These are phyloP conservation scores for Zea luxurians DNA, from an alignment of 176 grass and related monocot species.

Conservation along the genomic window DNA sequence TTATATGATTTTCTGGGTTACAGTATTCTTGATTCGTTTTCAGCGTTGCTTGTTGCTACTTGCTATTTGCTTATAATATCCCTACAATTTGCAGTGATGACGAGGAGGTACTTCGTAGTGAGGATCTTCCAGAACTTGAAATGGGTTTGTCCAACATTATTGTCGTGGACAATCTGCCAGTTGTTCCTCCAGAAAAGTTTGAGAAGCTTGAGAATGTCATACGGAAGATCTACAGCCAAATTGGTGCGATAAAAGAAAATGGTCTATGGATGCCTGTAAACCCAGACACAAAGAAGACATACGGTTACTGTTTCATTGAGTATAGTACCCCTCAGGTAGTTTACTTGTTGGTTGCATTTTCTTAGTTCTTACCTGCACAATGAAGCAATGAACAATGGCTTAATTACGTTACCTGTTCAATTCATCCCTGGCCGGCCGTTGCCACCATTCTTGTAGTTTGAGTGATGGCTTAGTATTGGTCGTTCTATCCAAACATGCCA, in stretches of 20 bases:
- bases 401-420: constrained; percentile 11
- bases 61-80: neutral
- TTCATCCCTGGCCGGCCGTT: neutral
- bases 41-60: neutral
- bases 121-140: constrained; percentile 72
- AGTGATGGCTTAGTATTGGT: neutral
- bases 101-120: constrained; percentile 61
- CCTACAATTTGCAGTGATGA: constrained; percentile 53
- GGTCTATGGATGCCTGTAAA: constrained; percentile 89
- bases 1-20: neutral
- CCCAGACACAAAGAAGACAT: constrained; percentile 69
- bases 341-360: neutral
- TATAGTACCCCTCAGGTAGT: constrained; percentile 76
- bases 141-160: constrained; percentile 63
- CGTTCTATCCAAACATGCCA: neutral
- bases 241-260: constrained; percentile 72
- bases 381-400: neutral
- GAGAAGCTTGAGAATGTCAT: constrained; percentile 81
- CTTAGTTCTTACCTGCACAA: constrained; percentile 8
- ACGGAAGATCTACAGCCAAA: constrained; percentile 82
- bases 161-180: constrained; percentile 77
- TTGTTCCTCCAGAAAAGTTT: constrained; percentile 81
- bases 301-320: constrained; percentile 87
- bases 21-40: neutral
- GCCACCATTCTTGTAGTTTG: neutral